Evolutionary conservation across 306 rosid genomes (phyloP), one percentile per base, ranked within the genome.

Genomic region (Prunus campanulata): DNA sequence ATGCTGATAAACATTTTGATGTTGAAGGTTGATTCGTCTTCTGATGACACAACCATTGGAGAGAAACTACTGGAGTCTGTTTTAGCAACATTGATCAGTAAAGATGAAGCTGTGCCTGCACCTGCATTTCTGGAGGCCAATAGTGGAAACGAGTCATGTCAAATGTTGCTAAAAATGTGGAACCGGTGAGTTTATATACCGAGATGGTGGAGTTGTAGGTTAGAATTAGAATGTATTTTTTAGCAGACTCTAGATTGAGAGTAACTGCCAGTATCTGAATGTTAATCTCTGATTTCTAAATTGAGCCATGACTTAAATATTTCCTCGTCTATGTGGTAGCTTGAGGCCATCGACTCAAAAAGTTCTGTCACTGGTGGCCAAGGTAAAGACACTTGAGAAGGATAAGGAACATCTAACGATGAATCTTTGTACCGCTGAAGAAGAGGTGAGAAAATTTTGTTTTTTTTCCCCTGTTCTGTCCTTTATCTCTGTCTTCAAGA

Each of bases 401-500:
- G 98, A 88, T 73, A 92, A 91, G 84, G 96, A 96, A 71, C 89
- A 89, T 72, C 82, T 92, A 56, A 87, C 81, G 83, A 82, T 78
- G 66, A 96, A 96, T 87, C 99, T 96, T 78, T 67, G 64, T 80
- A 91, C 80, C 75, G 99, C 99, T 47, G 98, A 96, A 85, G 98
- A 88, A 70, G 98, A 96, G 97, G 99, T 96, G 78, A 79, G 81
- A 71, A 78, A 66, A 24, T 16, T 62, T 18, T 46, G 20, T 29
- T 66, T 66, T 27, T 30, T 27, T 20, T 2, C 22, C 20, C 18
- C 51, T 61, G 3, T 42, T 8, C 32, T 22, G 27, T 59, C 27
- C 35, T 14, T 32, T 30, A 14, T 42, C 42, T 15, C 19, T 42
- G 52, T 57, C 11, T 35, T 30, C 25, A 24, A 18, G 44, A 39